Evolutionary conservation across 2,329 filamentous ascomycete species (phyloP), one percentile per base, ranked within the genome.

Genomic region (Metarhizium humberi): DNA sequence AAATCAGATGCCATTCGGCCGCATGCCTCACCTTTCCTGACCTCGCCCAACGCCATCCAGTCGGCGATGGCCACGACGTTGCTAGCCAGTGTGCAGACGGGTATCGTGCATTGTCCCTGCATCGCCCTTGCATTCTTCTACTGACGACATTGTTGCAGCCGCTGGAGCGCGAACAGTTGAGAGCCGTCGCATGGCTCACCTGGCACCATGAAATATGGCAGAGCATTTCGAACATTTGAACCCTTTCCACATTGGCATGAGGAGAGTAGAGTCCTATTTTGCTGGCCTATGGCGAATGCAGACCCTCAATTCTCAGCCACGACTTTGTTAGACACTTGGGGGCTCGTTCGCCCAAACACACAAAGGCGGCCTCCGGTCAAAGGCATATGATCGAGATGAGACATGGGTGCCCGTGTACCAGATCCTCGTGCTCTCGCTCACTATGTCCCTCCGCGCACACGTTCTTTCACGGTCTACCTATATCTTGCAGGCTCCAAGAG

Each of bases 111-210:
- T 50, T 18, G 52, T 54, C 52, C 55, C 52, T 57, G 55, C 52
- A 47, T 52, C 13, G 52, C 55, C 52, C 55, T 57, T 57, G 55
- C 55, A 57, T 48, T 34, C 10, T 13, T 36, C 52, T 36, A 18
- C 13, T 38, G 29, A 45, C 3, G 42, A 20, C 38, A 11, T 11
- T 7, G 13, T 40, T 16, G 38, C 38, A 16, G 13, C 38, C 11
- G 38, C 38, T 16, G 13, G 5, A 40, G 13, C 11, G 11, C 38
- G 38, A 40, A 40, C 5, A 14, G 8, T 40, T 11, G 13, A 40
- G 14, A n/a, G 13, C 38, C 32, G 10, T 34, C 7, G 32, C 3
- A 25, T 25, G 25, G 13, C 34, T 36, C 34, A 13, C 34, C 42
- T n/a, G 8, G 38, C 18, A n/a, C 49, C 34, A 51, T n/a, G 25